Evolutionary conservation across 371 early-diverging fungal genomes (phyloP), one percentile per base, ranked within the genome.

Genomic region (Mortierella sp.): DNA sequence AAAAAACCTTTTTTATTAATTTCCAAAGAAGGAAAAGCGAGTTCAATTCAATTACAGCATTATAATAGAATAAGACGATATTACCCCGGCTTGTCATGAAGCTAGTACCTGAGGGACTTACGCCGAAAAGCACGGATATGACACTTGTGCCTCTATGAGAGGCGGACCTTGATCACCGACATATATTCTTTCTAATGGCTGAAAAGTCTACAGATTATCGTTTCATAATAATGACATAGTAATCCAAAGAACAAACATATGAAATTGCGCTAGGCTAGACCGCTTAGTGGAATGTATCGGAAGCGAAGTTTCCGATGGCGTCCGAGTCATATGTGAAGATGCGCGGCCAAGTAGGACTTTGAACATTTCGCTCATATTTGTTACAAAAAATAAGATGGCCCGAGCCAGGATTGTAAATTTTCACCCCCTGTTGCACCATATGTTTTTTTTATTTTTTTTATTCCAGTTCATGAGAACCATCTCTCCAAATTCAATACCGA

Each of bases 21-120:
- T 55, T 26, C 75, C 70, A 75, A 64, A 64, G 24, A 61, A 64
- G 75, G 75, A 75, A 69, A 75, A 55, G 75, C 75, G 75, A 55
- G 37, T 39, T 57, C 39, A 40, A 24, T 47, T 64, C 24, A 47
- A 30, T 49, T 24, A n/a, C n/a, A n/a, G n/a, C n/a, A 2, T 16
- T 43, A 39, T 39, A 30, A 30, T 28, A 40, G 37, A 24, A 51
- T n/a, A 12, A n/a, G 1, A n/a, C 1, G 3, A 20, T n/a, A 51
- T 26, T 52, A n/a, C 18, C 18, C 24, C 20, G 8, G 20, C 52
- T n/a, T 52, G 10, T n/a, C 18, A n/a, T 52, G 20, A 6, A 24
- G 52, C n/a, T n/a, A 20, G 2, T n/a, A n/a, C 16, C 8, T 24
- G 47, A 45, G 47, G 30, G 30, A 1, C 30, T 4, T 30, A 30